These are phyloP conservation scores for Jamesozyma gamospora DNA, from an alignment of 805 yeast genomes.

Conservation along the genomic window DNA sequence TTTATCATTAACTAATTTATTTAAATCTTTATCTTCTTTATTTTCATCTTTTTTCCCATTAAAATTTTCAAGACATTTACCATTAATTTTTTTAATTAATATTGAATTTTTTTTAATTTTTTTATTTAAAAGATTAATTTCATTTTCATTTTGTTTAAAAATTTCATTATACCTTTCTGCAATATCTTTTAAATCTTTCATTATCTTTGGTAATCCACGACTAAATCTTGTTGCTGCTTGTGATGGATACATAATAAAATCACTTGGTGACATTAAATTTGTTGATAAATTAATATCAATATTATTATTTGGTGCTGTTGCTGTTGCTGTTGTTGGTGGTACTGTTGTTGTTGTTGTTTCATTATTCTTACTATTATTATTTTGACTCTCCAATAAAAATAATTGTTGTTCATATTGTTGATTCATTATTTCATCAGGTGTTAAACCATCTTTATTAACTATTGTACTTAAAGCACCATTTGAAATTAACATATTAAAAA, in stretches of 20 bases:
- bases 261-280: conserved; percentile 7
- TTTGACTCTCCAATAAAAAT: conserved; percentile 1
- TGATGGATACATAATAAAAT: conserved; percentile 24
- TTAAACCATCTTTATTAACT: conserved; percentile 33
- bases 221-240: conserved; percentile 26
- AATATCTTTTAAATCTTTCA: conserved; percentile 30
- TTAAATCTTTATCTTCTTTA: conserved; percentile 26
- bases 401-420: conserved; percentile 29
- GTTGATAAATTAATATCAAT: conserved; percentile 36
- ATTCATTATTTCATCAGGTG: conserved; percentile 24
- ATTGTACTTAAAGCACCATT: conserved; percentile 34
- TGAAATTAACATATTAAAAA: conserved; percentile 20
- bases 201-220: conserved; percentile 22
- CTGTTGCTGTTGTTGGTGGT: conserved; percentile 37
- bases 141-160: conserved; percentile 36
- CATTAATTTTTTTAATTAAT: conserved; percentile 15
- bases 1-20: conserved; percentile 25
- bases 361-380: neutral
- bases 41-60: conserved; percentile 66
- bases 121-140: conserved; percentile 28
- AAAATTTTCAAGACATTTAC: conserved; percentile 30
- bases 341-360: too few relatives aligned
- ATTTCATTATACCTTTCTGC: conserved; percentile 46
- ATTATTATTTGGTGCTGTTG: conserved; percentile 33
- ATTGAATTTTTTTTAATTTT: conserved; percentile 17